Conservation (phyloP, 176 grass and related monocot species). For the Musa itinerans region DNA sequence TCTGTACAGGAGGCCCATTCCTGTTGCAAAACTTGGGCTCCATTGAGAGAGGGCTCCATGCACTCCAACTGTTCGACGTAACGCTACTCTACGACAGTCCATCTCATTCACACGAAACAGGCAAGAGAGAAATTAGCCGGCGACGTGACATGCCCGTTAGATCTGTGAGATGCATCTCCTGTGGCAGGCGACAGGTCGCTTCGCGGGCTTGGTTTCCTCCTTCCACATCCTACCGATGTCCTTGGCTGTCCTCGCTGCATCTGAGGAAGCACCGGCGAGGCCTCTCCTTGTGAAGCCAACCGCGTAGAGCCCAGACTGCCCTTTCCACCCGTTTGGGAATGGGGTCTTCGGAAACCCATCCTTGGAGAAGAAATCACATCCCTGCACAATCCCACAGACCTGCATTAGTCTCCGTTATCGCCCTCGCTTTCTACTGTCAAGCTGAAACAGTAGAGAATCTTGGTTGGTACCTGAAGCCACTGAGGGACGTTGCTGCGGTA, state of each 20-base stretch:
- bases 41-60: conserved; percentile 19
- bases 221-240: conserved; percentile 60
- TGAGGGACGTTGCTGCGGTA: conserved; percentile 71
- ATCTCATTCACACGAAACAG: neutral
- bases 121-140: neutral
- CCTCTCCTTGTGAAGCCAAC: conserved; percentile 76
- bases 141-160: neutral
- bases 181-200: conserved; percentile 11
- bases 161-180: conserved; percentile 23
- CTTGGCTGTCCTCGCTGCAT: conserved; percentile 51
- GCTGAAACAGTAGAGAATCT: neutral
- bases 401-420: neutral
- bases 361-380: conserved; percentile 29
- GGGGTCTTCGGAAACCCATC: conserved; percentile 29
- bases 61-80: neutral
- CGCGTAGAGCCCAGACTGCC: conserved; percentile 48
- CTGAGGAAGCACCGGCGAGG: conserved; percentile 55
- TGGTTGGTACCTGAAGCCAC: conserved; percentile 59
- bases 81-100: conserved; percentile 6
- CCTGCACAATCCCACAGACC: conserved; percentile 1
- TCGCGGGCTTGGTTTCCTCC: conserved; percentile 30
- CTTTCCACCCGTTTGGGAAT: conserved; percentile 48
- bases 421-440: too few species aligned
- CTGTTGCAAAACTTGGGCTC: conserved; percentile 19
- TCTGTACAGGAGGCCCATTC: conserved; percentile 8